These are phyloP conservation scores for Termitomyces sp. DNA, from an alignment of 768 basidiomycete species.

Conservation along the genomic window DNA sequence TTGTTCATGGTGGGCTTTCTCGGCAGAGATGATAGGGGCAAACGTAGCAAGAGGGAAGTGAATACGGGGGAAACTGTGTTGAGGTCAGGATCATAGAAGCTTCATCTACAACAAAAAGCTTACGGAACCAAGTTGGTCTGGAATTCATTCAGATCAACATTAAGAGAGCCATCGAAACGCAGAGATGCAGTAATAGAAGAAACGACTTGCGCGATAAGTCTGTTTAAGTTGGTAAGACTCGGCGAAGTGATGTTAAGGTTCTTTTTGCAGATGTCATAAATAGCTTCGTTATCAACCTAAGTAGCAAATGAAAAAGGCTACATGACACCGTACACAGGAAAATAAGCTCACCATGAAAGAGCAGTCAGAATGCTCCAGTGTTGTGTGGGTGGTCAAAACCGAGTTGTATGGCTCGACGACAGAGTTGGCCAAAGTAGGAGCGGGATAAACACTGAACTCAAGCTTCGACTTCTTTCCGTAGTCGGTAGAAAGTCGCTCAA, in stretches of 20 bases:
- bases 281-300: conserved; percentile 85
- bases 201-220: conserved; percentile 97
- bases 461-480: conserved; percentile 99
- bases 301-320: conserved; percentile 3
- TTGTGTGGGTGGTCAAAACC: conserved; percentile 95
- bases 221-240: conserved; percentile 90
- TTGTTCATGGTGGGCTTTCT: conserved; percentile 95
- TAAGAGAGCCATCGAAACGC: conserved; percentile 95
- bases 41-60: conserved; percentile 98
- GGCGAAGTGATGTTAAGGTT: conserved; percentile 83
- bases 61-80: conserved; percentile 84
- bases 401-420: conserved; percentile 99
- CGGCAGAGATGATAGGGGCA: conserved; percentile 89
- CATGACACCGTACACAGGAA: background rate
- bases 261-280: conserved; percentile 98
- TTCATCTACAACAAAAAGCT: conserved; percentile 65
- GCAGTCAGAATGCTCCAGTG: conserved; percentile 97
- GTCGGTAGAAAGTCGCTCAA: conserved; percentile 93
- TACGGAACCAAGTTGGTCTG: conserved; percentile 98
- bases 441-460: conserved; percentile 96
- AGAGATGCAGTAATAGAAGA: conserved; percentile 97
- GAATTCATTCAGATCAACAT: conserved; percentile 97
- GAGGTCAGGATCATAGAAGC: conserved; percentile 36
- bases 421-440: conserved; percentile 87
- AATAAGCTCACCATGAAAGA: conserved; percentile 82